Conservation (phyloP, 2,329 filamentous ascomycete genomes). For the Xylaria multiplex region DNA sequence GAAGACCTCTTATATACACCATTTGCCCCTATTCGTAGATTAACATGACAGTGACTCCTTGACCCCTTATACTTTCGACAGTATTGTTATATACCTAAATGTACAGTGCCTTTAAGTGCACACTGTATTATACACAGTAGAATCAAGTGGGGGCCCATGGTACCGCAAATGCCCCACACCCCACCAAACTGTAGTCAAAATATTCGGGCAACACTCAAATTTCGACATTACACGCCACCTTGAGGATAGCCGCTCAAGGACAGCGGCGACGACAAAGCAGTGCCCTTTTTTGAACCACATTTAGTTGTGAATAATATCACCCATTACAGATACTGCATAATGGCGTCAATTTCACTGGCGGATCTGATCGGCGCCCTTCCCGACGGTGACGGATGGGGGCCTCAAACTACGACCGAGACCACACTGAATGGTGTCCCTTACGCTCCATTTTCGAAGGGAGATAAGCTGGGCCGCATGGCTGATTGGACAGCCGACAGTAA, state of each 20-base stretch:
- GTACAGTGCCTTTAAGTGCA: no score
- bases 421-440: conserved; percentile 95
- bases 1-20: no score
- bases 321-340: conserved; percentile 27
- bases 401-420: conserved; percentile 81
- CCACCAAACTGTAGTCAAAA: conserved; percentile 47
- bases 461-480: conserved; percentile 98
- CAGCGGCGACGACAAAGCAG: conserved; percentile 28
- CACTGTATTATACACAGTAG: background rate
- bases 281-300: conserved; percentile 5
- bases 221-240: conserved; percentile 37
- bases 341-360: conserved; percentile 52
- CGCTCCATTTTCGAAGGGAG: conserved; percentile 97
- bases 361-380: conserved; percentile 77
- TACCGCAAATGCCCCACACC: conserved; percentile 43
- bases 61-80: no score
- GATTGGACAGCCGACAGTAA: conserved; percentile 97
- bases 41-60: no score
- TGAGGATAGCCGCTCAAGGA: conserved; percentile 14
- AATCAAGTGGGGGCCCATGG: background rate
- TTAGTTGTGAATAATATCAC: background rate
- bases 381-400: conserved; percentile 86
- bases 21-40: no score
- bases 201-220: conserved; percentile 45
- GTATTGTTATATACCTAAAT: no score